Conservation (phyloP, 2,329 filamentous ascomycete genomes). For the Whalleya microplaca region DNA sequence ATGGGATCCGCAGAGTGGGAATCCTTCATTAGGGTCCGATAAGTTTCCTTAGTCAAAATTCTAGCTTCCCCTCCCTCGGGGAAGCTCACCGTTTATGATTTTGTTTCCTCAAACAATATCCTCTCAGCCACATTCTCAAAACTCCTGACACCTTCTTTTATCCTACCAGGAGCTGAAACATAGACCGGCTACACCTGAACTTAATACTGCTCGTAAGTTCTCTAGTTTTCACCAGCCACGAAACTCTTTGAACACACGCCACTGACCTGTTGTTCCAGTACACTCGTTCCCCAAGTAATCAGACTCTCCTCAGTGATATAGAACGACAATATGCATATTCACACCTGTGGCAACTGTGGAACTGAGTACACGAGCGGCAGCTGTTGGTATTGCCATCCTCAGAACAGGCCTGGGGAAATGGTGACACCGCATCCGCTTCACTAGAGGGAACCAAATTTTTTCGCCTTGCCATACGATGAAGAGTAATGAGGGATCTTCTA, state of each 20-base stretch:
- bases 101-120: not conserved
- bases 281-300: not conserved
- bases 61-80: slow-evolving; percentile 16
- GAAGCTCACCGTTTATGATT: not conserved
- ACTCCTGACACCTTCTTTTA: not conserved
- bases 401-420: slow-evolving; percentile 30
- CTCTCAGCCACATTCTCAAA: slow-evolving; percentile 12
- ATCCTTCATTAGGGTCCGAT: slow-evolving; percentile 23
- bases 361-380: slow-evolving; percentile 41
- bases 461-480: not conserved
- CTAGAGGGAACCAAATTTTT: slow-evolving; percentile 7
- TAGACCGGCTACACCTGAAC: not conserved
- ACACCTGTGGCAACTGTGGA: slow-evolving; percentile 41
- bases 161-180: not conserved
- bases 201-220: not conserved
- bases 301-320: not conserved
- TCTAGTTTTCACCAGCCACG: not conserved
- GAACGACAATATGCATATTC: slow-evolving; percentile 36
- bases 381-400: slow-evolving; percentile 43
- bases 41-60: slow-evolving; percentile 14
- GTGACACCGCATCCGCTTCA: slow-evolving; percentile 15
- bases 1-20: slow-evolving; percentile 25
- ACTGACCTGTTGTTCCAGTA: not conserved
- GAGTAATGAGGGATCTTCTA: slow-evolving; percentile 8
- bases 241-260: not conserved